Conservation (phyloP, 2,329 filamentous ascomycete genomes). For the Camptophora hylomeconis region DNA sequence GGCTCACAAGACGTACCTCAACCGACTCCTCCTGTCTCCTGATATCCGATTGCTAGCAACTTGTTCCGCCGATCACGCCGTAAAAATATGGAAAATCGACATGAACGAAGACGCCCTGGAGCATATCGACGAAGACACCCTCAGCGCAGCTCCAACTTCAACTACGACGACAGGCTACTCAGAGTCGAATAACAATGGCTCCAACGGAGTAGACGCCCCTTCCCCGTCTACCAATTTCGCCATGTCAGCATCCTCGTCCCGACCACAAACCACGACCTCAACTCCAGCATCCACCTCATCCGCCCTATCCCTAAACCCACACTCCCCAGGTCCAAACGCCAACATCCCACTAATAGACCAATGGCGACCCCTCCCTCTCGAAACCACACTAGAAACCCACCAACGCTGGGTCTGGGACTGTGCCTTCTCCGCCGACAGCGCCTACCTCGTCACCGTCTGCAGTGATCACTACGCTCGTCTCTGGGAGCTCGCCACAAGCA, state of each 20-base stretch:
- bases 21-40: constrained; percentile 76
- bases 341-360: constrained; percentile 12
- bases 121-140: constrained; percentile 5
- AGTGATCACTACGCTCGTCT: constrained; percentile 85
- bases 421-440: constrained; percentile 84
- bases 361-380: constrained; percentile 50
- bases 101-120: constrained; percentile 38
- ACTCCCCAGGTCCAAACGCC: constrained; percentile 2
- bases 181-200: no score
- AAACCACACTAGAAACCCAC: constrained; percentile 78
- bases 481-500: constrained; percentile 78
- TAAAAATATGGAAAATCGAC: constrained; percentile 92
- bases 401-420: constrained; percentile 98
- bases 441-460: constrained; percentile 85
- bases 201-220: constrained; percentile 1
- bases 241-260: constrained; percentile 4
- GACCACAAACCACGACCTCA: constrained; percentile 7
- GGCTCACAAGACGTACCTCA: constrained; percentile 86
- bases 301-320: not conserved
- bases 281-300: constrained; percentile 4
- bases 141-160: constrained; percentile 1
- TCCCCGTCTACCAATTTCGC: constrained; percentile 4
- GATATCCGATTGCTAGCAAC: constrained; percentile 91
- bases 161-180: constrained; percentile 1
- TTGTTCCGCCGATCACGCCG: constrained; percentile 85